Conservation (phyloP, 106 monocot species). For the Dioscorea zingiberensis region DNA sequence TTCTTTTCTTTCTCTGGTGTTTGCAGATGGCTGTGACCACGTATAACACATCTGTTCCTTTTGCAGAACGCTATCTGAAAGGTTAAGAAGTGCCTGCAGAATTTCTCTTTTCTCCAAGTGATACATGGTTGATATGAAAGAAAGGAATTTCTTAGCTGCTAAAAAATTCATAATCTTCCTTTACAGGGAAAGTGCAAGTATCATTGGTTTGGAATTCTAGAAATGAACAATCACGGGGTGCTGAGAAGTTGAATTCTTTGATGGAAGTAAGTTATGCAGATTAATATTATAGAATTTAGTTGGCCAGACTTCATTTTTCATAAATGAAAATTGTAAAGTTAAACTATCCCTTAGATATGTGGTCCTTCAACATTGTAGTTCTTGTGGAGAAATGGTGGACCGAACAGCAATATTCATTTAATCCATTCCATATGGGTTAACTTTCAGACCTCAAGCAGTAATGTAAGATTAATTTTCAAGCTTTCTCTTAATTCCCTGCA, state of each 20-base stretch:
- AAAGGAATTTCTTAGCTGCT: neutral
- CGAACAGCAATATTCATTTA: constrained; percentile 38
- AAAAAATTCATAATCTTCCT: neutral
- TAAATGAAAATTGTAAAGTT: no score
- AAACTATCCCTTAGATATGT: no score
- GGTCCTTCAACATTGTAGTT: constrained; percentile 35
- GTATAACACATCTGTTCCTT: constrained; percentile 79
- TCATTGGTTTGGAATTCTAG: constrained; percentile 97
- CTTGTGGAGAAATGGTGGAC: constrained; percentile 81
- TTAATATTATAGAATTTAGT: neutral
- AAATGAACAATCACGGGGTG: constrained; percentile 61
- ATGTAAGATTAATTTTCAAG: constrained; percentile 39
- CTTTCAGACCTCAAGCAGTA: constrained; percentile 89
- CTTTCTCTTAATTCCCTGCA: no score
- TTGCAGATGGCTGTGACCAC: constrained; percentile 94
- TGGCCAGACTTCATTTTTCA: no score
- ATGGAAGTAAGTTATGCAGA: constrained; percentile 50
- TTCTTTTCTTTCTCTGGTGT: neutral
- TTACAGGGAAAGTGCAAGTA: constrained; percentile 80
- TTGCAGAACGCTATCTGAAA: constrained; percentile 56
- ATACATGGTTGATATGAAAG: neutral
- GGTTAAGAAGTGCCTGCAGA: constrained; percentile 27
- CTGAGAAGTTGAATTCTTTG: constrained; percentile 70
- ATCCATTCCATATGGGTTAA: constrained; percentile 96
- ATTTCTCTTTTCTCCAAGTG: neutral